Conservation (phyloP, 2,329 filamentous ascomycete species). For the Zelopaecilomyces penicillatus region DNA sequence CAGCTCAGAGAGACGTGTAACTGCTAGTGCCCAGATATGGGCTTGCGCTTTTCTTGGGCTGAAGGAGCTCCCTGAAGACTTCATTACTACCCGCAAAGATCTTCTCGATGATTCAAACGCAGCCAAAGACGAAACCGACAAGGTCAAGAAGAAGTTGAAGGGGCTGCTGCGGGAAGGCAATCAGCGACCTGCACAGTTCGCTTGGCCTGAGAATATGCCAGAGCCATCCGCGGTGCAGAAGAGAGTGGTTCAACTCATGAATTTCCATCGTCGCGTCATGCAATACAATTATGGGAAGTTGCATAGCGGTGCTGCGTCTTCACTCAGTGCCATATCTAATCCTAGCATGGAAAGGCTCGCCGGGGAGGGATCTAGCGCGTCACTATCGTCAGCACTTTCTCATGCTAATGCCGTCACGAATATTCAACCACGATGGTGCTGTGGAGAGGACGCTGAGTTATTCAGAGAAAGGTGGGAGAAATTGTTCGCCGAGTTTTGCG, state of each 20-base stretch:
- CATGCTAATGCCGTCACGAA: conserved; percentile 54
- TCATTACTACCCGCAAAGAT: conserved; percentile 87
- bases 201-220: conserved; percentile 93
- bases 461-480: conserved; percentile 99
- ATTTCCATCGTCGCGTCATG: conserved; percentile 94
- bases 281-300: conserved; percentile 84
- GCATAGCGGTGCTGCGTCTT: conserved; percentile 56
- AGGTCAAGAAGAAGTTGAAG: conserved; percentile 99
- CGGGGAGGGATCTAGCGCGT: conserved; percentile 32
- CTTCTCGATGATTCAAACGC: conserved; percentile 95
- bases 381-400: conserved; percentile 43
- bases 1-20: conserved; percentile 89
- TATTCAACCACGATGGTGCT: conserved; percentile 92
- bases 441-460: conserved; percentile 85
- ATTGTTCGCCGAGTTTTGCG: conserved; percentile 91
- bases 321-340: conserved; percentile 49
- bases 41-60: conserved; percentile 79
- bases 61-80: conserved; percentile 76
- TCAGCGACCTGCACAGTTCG: conserved; percentile 87
- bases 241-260: conserved; percentile 91
- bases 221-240: conserved; percentile 90
- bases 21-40: conserved; percentile 94
- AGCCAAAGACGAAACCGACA: conserved; percentile 98
- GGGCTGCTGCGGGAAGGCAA: conserved; percentile 85
- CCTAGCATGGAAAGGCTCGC: conserved; percentile 38